phyloP scores from a whole-genome alignment of 371 early-diverging fungal species.

The Mortierella sp. region DNA sequence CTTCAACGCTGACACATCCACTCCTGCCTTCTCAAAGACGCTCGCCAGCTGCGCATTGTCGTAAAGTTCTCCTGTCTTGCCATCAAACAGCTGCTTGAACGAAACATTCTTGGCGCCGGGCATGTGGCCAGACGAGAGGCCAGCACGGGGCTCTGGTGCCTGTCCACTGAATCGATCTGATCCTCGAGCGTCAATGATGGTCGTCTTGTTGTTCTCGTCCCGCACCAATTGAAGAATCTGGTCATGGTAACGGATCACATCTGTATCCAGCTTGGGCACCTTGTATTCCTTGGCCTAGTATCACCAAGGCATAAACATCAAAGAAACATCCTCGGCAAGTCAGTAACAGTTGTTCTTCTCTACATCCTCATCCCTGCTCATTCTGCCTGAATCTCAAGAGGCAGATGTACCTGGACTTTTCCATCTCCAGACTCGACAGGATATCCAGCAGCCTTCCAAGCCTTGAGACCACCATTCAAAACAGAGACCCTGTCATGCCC shows the following conservation, averaged over 20 bases:
- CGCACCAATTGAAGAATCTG: conserved; percentile 66
- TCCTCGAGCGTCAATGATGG: conserved; percentile 90
- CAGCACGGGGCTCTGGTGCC: conserved; percentile 88
- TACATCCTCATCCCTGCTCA: neutral
- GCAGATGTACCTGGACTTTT: conserved; percentile 31
- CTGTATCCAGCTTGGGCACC: conserved; percentile 58
- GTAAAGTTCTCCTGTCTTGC: conserved; percentile 59
- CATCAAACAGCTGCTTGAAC: conserved; percentile 69
- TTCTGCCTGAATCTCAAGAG: too few species aligned
- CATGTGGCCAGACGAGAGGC: conserved; percentile 90
- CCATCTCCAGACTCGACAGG: conserved; percentile 63
- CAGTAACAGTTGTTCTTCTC: neutral
- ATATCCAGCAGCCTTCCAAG: conserved; percentile 78
- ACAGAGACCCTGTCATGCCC: conserved; percentile 89
- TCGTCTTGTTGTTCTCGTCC: conserved; percentile 40
- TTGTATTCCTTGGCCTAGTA: conserved; percentile 64
- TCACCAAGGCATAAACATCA: neutral
- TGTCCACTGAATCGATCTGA: conserved; percentile 77
- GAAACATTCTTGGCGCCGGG: conserved; percentile 83
- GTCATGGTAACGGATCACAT: conserved; percentile 71
- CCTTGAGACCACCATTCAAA: conserved; percentile 88
- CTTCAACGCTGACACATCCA: conserved; percentile 65
- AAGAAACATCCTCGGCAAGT: neutral
- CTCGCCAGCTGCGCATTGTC: conserved; percentile 62
- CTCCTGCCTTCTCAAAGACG: conserved; percentile 65